Evolutionary conservation across 202 grass and related monocot genomes (phyloP), one percentile per base, ranked within the genome.

Genomic region (Cymbopogon flexuosus): DNA sequence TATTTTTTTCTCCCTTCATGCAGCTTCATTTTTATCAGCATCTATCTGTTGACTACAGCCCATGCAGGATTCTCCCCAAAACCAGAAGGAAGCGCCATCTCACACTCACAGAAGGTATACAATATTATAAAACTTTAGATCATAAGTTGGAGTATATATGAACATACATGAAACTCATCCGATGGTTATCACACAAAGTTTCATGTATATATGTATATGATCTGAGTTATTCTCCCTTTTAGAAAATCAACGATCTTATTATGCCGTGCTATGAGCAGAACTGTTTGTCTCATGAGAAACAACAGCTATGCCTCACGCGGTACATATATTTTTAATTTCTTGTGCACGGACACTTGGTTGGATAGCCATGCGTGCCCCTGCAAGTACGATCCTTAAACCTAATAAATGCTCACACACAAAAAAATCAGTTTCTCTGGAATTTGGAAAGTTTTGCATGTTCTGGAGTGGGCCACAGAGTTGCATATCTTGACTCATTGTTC

Each of bases 21-120:
- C 84, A 97, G 94, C 89, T 97, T 72, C 75, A 89, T 82, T 97
- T 97, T 80, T 70, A 83, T 41, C 85, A 86, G 62, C 94, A 93
- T 87, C 73, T 97, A 11, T 90, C 87, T 65, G 43, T 87, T 29
- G 69, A 97, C 63, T 73, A 90, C 45, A 76, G 23, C 37, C 78
- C 86, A 30, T 70, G 71, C 67, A 84, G 80, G 69, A 70, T 65
- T 24, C 62, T 70, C 80, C 59, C 70, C n/a, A 85, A 76, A 41
- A 39, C 43, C 62, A 70, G 47, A 76, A 27, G 73, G 61, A 72
- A 58, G 31, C 31, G 4, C 37, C 68, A 67, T 81, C 86, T 39
- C 72, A 86, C 58, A 80, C 86, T 39, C 67, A 86, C 63, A 80
- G 80, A 82, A 94, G 89, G 91, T 94, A 86, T 68, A 13, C 7